phyloP scores from a whole-genome alignment of 345 rosid species.

The Ailanthus altissimus region DNA sequence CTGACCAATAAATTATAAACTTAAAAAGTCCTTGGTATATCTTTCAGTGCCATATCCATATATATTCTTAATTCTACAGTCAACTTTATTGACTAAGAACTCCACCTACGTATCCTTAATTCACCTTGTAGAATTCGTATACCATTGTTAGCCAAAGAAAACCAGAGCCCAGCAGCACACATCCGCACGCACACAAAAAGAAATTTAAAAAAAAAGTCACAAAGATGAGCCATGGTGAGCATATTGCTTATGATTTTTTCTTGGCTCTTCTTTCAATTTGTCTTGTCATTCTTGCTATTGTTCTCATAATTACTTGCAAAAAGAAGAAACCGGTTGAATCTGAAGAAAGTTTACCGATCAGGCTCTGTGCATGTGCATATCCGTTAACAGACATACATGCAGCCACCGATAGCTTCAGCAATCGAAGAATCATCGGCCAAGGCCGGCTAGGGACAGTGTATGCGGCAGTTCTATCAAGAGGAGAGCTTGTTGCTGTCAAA shows the following conservation, averaged over 20 bases:
- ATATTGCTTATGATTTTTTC: conserved; percentile 50
- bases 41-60: neutral
- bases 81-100: neutral
- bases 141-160: neutral
- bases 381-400: conserved; percentile 60
- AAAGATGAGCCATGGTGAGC: conserved; percentile 40
- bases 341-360: conserved; percentile 44
- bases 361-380: conserved; percentile 38
- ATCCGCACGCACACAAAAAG: no score
- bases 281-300: conserved; percentile 42
- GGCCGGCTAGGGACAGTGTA: conserved; percentile 75
- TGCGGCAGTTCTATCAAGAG: conserved; percentile 44
- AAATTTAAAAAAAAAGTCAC: neutral
- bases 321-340: conserved; percentile 54
- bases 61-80: conserved; percentile 9
- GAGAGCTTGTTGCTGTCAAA: conserved; percentile 62
- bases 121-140: no score
- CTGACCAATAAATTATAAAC: no score
- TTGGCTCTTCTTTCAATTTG: conserved; percentile 50
- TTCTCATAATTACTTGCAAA: conserved; percentile 49
- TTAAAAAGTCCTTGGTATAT: no score
- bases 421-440: conserved; percentile 52
- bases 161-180: neutral
- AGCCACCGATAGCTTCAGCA: conserved; percentile 74
- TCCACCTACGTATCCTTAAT: neutral